These are phyloP conservation scores for Sphagnum contortum DNA, from an alignment of 225 moss, liverwort and hornwort genomes.

Conservation along the genomic window DNA sequence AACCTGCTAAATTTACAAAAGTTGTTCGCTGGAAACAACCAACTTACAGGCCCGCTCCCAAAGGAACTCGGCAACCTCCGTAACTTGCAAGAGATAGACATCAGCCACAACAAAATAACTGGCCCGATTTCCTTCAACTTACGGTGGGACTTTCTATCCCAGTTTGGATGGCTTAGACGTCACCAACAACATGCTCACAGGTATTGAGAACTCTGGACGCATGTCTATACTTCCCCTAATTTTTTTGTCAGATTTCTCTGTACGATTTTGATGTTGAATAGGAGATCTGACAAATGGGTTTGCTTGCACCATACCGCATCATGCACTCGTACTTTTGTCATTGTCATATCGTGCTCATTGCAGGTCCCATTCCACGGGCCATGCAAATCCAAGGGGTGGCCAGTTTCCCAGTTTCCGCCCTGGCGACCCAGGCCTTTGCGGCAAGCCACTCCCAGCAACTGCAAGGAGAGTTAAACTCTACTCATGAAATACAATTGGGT, in stretches of 20 bases:
- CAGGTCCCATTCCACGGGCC: conserved; percentile 21
- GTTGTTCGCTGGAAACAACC: not conserved
- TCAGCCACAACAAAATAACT: not conserved
- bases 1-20: not conserved
- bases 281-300: no score
- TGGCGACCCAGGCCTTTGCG: conserved; percentile 18
- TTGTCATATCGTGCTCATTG: not conserved
- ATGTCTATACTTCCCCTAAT: no score
- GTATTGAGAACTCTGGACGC: not conserved
- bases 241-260: no score
- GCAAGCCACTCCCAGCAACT: conserved; percentile 17
- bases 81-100: not conserved
- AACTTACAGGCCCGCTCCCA: conserved; percentile 1
- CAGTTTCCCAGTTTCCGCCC: conserved; percentile 22
- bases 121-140: not conserved
- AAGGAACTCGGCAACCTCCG: not conserved
- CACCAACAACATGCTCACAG: conserved; percentile 21
- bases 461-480: not conserved
- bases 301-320: no score
- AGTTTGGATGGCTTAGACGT: conserved; percentile 9
- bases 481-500: no score
- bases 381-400: conserved; percentile 12
- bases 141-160: conserved; percentile 1
- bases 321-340: no score
- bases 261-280: no score